A percentile compares a stretch with the other conserved stretches of the same genome.
phyloP scores from a whole-genome alignment of 352 stramenopile genomes.

The Pythium aphanidermatum region DNA sequence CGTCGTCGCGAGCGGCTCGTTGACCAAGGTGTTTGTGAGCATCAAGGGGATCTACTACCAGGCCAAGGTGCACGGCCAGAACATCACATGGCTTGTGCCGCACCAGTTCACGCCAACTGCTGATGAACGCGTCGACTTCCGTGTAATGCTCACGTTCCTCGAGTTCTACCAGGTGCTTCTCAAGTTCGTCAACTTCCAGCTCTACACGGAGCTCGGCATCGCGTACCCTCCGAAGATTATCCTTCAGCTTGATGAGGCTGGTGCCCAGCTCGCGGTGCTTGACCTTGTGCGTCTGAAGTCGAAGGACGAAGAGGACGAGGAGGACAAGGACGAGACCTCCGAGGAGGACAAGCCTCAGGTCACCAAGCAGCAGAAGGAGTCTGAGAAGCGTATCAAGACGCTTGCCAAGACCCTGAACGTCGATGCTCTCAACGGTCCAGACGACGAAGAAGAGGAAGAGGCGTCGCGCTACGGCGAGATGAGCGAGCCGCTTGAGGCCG shows the following conservation, averaged over 20 bases:
- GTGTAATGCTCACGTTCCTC: conserved; percentile 99
- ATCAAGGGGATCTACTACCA: conserved; percentile 99
- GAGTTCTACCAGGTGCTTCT: conserved; percentile 99
- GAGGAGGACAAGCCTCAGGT: conserved; percentile 26
- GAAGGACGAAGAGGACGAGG: conserved; percentile 24
- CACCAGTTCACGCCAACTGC: conserved; percentile 97
- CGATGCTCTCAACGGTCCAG: conserved; percentile 40
- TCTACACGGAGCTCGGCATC: conserved; percentile 95
- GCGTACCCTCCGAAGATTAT: conserved; percentile 93
- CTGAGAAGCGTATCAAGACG: conserved; percentile 81
- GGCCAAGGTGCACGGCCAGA: conserved; percentile 88
- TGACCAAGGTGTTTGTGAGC: conserved; percentile 98
- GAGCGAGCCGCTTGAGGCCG: conserved; percentile 88
- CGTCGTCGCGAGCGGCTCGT: conserved; percentile 80
- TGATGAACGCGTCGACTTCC: conserved; percentile 97
- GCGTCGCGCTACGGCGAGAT: conserved; percentile 72
- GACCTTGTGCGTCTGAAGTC: conserved; percentile 56
- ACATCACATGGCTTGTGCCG: conserved; percentile 97
- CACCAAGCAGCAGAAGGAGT: conserved; percentile 83
- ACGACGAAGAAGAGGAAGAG: conserved; percentile 76
- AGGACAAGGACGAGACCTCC: conserved; percentile 25
- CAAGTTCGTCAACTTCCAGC: conserved; percentile 98
- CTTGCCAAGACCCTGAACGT: conserved; percentile 33
- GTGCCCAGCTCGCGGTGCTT: conserved; percentile 59
- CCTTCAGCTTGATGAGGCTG: conserved; percentile 68